These are phyloP conservation scores for Sporothrix schenckii DNA, from an alignment of 2,329 filamentous ascomycete species.

Conservation along the genomic window DNA sequence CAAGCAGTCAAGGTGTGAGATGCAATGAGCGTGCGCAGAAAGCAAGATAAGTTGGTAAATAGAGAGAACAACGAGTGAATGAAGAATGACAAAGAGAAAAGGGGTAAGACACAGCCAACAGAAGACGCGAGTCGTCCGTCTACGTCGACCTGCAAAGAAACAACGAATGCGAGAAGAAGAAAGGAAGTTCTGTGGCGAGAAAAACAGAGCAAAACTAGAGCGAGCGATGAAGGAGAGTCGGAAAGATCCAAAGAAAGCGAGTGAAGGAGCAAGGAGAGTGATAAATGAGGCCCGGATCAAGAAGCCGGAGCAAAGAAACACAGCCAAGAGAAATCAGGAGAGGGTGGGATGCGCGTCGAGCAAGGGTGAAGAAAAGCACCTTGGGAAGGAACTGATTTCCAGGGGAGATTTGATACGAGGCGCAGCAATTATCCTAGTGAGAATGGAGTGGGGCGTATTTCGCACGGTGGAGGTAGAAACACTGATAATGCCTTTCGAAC, in stretches of 20 bases:
- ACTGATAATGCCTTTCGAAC: neutral
- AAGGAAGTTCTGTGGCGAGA: neutral
- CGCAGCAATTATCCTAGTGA: constrained; percentile 33
- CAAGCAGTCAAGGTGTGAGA: neutral
- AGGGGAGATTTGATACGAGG: constrained; percentile 37
- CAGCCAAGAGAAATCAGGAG: constrained; percentile 13
- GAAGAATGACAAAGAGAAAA: neutral
- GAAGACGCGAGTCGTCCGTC: constrained; percentile 1
- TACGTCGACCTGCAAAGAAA: constrained; percentile 11
- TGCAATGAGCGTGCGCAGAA: constrained; percentile 27
- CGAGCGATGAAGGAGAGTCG: neutral
- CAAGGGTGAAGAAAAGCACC: neutral
- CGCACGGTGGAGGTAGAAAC: constrained; percentile 19
- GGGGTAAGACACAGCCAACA: neutral
- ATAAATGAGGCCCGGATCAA: constrained; percentile 9
- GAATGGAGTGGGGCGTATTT: neutral
- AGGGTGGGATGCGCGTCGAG: neutral
- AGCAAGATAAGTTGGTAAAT: constrained; percentile 17
- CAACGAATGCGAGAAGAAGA: neutral
- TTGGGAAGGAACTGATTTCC: constrained; percentile 26
- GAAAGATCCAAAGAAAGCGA: neutral
- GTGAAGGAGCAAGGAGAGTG: neutral
- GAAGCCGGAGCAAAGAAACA: neutral
- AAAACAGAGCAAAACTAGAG: neutral
- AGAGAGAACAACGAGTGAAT: neutral